Conservation (phyloP, 345 rosid species). For the Moricandia arvensis region DNA sequence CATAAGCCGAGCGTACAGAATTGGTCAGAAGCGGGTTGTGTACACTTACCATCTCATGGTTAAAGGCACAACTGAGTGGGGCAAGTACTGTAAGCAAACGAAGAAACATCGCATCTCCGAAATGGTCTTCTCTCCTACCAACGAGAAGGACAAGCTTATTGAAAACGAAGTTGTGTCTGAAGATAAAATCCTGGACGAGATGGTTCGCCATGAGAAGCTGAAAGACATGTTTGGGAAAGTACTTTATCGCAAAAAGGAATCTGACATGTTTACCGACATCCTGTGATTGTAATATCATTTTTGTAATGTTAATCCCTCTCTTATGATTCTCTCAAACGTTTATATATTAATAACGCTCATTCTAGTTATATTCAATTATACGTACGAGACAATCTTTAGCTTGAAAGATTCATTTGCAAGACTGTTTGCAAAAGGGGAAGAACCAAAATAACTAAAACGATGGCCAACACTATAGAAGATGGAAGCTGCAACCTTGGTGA, state of each 20-base stretch:
- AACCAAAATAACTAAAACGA: constrained; percentile 23
- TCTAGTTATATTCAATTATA: constrained; percentile 10
- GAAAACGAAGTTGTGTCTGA: constrained; percentile 20
- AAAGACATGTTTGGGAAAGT: constrained; percentile 42
- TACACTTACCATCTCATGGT: constrained; percentile 63
- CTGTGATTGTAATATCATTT: constrained; percentile 11
- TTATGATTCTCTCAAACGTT: neutral
- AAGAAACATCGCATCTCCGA: constrained; percentile 54
- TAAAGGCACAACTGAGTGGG: constrained; percentile 51
- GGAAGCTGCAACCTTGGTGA: constrained; percentile 25
- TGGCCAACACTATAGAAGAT: constrained; percentile 15
- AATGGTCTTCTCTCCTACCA: constrained; percentile 50
- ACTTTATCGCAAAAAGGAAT: constrained; percentile 27
- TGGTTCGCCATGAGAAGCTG: constrained; percentile 34
- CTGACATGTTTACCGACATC: constrained; percentile 21
- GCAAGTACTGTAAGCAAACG: constrained; percentile 50
- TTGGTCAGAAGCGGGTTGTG: constrained; percentile 68
- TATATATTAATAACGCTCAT: neutral
- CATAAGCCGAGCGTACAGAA: constrained; percentile 70
- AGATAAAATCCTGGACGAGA: constrained; percentile 44
- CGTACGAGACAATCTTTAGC: neutral
- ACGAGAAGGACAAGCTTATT: constrained; percentile 22
- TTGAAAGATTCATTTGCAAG: constrained; percentile 17
- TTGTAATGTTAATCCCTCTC: neutral
- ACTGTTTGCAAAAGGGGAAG: constrained; percentile 12